Evolutionary conservation across 257 asterid species (phyloP).

Genomic region (Solanum habrochaites): DNA sequence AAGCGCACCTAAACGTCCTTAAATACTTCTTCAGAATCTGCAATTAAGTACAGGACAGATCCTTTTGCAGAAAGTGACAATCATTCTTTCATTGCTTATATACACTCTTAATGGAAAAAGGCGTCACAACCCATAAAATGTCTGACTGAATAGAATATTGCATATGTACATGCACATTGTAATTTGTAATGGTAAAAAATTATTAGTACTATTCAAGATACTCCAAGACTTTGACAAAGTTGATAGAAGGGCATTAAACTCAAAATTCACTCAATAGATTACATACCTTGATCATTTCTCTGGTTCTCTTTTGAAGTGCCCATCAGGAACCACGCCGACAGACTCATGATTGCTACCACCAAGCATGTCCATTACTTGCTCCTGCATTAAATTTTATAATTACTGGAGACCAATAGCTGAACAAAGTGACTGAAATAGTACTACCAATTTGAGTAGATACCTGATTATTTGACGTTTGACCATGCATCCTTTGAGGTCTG

Average conservation of each 20-base stretch:
- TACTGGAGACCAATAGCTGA: not conserved
- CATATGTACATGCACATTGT: not conserved
- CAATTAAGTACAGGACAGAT: not conserved
- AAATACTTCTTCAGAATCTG: not conserved
- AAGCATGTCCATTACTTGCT: constrained; percentile 19
- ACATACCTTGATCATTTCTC: constrained; percentile 47
- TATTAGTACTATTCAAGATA: not conserved
- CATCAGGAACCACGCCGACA: constrained; percentile 49
- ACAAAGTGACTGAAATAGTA: not conserved
- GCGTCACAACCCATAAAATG: not conserved
- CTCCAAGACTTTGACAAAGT: not conserved
- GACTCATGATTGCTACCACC: constrained; percentile 42
- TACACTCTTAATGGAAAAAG: not conserved
- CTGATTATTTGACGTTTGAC: constrained; percentile 49
- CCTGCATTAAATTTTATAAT: constrained; percentile 1
- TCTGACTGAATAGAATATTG: not conserved
- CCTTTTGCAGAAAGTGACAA: not conserved
- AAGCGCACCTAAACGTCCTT: not conserved
- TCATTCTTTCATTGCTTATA: not conserved
- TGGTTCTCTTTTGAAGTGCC: constrained; percentile 40
- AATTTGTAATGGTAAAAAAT: not conserved
- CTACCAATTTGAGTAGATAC: constrained; percentile 13
- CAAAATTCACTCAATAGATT: not conserved
- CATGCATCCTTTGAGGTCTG: constrained; percentile 56
- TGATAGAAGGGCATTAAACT: not conserved